These are phyloP conservation scores for Beauveria sp. DNA, from an alignment of 2,329 filamentous ascomycete genomes.

Conservation along the genomic window DNA sequence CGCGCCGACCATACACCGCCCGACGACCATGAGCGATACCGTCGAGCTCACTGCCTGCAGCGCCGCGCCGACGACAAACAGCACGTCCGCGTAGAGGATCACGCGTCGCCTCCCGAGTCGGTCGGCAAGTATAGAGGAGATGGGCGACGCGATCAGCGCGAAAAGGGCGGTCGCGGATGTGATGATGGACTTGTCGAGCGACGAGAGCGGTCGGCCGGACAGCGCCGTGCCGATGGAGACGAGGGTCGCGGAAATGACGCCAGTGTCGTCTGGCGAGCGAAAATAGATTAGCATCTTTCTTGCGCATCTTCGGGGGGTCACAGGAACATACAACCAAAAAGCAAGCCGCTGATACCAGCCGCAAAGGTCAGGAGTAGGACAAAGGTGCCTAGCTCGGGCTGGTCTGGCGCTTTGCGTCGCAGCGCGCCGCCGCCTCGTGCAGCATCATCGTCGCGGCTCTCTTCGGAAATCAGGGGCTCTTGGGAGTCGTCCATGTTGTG, in stretches of 20 bases:
- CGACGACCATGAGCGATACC: slow-evolving; percentile 58
- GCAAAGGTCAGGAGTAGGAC: slow-evolving; percentile 56
- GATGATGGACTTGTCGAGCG: slow-evolving; percentile 62
- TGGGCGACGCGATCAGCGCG: slow-evolving; percentile 56
- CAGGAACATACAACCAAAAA: slow-evolving; percentile 56
- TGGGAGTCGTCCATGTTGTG: slow-evolving; percentile 28
- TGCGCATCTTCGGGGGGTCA: background rate
- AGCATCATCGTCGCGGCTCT: slow-evolving; percentile 22
- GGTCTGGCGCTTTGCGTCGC: slow-evolving; percentile 21
- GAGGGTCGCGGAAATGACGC: slow-evolving; percentile 61
- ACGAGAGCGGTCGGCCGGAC: slow-evolving; percentile 47
- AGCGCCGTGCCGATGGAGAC: slow-evolving; percentile 56
- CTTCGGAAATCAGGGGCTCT: slow-evolving; percentile 30
- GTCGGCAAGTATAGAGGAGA: slow-evolving; percentile 58
- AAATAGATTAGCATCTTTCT: background rate
- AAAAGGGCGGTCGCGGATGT: slow-evolving; percentile 63
- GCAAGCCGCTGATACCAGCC: slow-evolving; percentile 58
- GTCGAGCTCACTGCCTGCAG: slow-evolving; percentile 52
- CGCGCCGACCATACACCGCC: slow-evolving; percentile 61
- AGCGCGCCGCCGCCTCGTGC: slow-evolving; percentile 21
- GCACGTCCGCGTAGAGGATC: slow-evolving; percentile 54
- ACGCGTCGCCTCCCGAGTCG: slow-evolving; percentile 53
- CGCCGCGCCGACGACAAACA: slow-evolving; percentile 62
- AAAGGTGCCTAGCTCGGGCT: slow-evolving; percentile 38
- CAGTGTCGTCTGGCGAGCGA: slow-evolving; percentile 49